Base-by-base conservation (phyloP, 768 basidiomycete genomes). In the Lentinula boryana region DNA sequence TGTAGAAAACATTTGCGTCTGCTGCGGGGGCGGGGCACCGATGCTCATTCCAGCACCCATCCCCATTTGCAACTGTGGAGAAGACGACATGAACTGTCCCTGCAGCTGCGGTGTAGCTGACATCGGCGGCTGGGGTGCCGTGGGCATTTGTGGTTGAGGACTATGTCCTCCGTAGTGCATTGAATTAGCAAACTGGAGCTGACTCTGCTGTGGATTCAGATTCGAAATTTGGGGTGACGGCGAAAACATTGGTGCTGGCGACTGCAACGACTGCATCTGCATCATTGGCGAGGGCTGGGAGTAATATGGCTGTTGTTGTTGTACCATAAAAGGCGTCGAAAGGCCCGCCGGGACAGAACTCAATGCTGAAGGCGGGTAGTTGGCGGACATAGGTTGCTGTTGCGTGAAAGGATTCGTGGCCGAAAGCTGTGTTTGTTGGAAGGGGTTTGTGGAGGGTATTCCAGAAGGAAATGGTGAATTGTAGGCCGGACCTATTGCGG, bases 101-200 rank as follows among this genome's bases (percentile, higher is more conserved):
- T 69, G 71, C 50, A 68, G 68, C 40, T 72, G 71, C 61, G 71
- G 72, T 21, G 65, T 71, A 21, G 65, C 60, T 10, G 70, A 62
- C 58, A 68, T 68, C 49, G 67, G 36, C 68, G 67, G 58, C 68
- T 65, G 21, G 12, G 56, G 66, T 38, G 65, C 67, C 46, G 52
- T 64, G 33, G 62, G 63, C 56, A 64, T 65, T 35, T 70, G 71
- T 5, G 66, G 66, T 62, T 76, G 75, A 9, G 76, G 75, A 60
- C 72, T 78, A 51, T 73, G 73, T 75, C 1, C 74, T 68, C 4
- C 73, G 69, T 12, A 71, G 43, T 58, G 63, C 73, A 77, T 21
- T 72, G 70, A 5, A 65, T 60, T 54, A 40, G 16, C 16, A 13
- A 27, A 41, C 18, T 40, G 33, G 36, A 38, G 16, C 52, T 54